phyloP scores from a whole-genome alignment of 2,329 filamentous ascomycete genomes.

The Alternaria tenuissima region DNA sequence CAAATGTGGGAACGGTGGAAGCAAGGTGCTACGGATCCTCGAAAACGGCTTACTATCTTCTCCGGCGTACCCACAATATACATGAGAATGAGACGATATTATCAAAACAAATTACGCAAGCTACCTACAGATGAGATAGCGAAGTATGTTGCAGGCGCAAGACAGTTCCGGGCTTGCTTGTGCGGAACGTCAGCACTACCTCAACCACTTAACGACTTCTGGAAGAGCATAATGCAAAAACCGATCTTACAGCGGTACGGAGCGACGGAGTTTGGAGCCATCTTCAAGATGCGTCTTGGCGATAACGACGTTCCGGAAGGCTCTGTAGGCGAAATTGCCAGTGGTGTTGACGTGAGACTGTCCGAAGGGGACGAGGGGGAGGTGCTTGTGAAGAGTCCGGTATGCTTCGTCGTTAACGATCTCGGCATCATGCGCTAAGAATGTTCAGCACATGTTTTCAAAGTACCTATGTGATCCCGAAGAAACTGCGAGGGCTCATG shows the following conservation, averaged over 20 bases:
- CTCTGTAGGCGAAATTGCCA: conserved; percentile 49
- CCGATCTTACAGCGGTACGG: conserved; percentile 57
- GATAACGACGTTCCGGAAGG: conserved; percentile 40
- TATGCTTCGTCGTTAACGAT: conserved; percentile 10
- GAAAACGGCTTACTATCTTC: conserved; percentile 43
- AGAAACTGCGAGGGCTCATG: conserved; percentile 57
- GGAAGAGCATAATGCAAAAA: conserved; percentile 55
- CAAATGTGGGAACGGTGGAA: conserved; percentile 50
- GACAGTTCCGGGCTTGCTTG: conserved; percentile 53
- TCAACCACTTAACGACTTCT: conserved; percentile 61
- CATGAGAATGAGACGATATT: conserved; percentile 48
- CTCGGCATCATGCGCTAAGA: conserved; percentile 1
- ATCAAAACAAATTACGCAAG: conserved; percentile 47
- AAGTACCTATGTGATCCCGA: conserved; percentile 54
- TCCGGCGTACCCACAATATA: conserved; percentile 50
- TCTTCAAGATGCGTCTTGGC: conserved; percentile 53
- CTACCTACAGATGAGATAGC: conserved; percentile 38
- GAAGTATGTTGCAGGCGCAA: conserved; percentile 55
- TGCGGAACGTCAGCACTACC: conserved; percentile 61
- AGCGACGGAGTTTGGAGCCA: conserved; percentile 55
- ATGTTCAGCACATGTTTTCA: conserved; percentile 50
- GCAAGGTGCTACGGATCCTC: conserved; percentile 33
- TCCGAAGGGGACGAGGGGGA: conserved; percentile 59
- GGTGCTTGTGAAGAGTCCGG: conserved; percentile 52
- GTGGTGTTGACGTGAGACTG: conserved; percentile 53